Percentiles rank a stretch among this genome's conserved stretches.
These are phyloP conservation scores for Rhynchosporium graminicola DNA, from an alignment of 2,329 filamentous ascomycete genomes.

Conservation along the genomic window DNA sequence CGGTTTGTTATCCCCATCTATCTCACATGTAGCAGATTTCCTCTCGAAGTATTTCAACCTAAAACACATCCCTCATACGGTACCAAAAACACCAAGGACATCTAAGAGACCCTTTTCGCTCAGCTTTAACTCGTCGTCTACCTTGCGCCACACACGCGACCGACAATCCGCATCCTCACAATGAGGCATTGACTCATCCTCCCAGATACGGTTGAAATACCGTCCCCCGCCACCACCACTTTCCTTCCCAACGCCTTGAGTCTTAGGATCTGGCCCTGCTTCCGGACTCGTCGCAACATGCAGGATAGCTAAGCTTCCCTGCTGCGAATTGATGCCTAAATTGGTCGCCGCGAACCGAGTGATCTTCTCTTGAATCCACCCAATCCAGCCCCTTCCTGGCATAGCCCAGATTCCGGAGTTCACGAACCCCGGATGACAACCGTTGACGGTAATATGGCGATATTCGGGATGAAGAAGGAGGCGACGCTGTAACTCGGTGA, in stretches of 20 bases:
- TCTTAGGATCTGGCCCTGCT: slow-evolving; percentile 17
- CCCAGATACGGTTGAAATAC: slow-evolving; percentile 37
- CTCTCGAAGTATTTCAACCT: too few species aligned
- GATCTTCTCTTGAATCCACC: neutral
- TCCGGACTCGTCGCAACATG: slow-evolving; percentile 30
- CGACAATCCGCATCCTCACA: slow-evolving; percentile 30
- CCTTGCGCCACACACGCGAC: slow-evolving; percentile 30
- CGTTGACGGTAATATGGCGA: slow-evolving; percentile 39
- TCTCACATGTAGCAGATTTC: too few species aligned
- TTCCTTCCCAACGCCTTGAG: neutral
- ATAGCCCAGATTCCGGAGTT: slow-evolving; percentile 38
- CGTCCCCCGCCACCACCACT: slow-evolving; percentile 28
- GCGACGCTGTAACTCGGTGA: slow-evolving; percentile 39
- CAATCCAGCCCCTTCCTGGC: neutral
- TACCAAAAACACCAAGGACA: slow-evolving; percentile 4
- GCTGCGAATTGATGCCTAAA: slow-evolving; percentile 32
- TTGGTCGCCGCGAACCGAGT: slow-evolving; percentile 9
- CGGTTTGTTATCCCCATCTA: too few species aligned
- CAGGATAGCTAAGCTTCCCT: slow-evolving; percentile 33
- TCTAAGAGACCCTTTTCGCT: slow-evolving; percentile 16
- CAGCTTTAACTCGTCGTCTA: slow-evolving; percentile 20
- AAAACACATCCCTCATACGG: neutral
- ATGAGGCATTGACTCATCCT: slow-evolving; percentile 35
- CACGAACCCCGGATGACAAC: slow-evolving; percentile 41
- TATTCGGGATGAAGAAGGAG: slow-evolving; percentile 31